Evolutionary conservation across 2,329 filamentous ascomycete species (phyloP).

Genomic region (Colletotrichum aenigma): DNA sequence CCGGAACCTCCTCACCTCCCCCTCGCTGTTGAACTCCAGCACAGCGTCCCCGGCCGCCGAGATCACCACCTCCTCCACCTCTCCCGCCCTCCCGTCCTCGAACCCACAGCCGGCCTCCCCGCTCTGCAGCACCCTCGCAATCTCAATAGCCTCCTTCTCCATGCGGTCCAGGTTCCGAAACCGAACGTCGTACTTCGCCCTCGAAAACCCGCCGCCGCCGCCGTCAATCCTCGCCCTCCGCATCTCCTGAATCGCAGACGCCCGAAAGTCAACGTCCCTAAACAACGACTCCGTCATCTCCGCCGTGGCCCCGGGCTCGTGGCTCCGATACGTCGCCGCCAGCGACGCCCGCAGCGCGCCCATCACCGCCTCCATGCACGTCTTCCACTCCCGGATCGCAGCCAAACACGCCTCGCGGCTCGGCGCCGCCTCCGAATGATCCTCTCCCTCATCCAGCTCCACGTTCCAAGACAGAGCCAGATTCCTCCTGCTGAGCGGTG

Average conservation of each 20-base stretch:
- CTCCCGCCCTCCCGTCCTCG: constrained; percentile 38
- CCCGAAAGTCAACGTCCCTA: constrained; percentile 43
- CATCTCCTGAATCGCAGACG: constrained; percentile 48
- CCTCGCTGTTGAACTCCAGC: constrained; percentile 54
- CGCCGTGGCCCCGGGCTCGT: constrained; percentile 46
- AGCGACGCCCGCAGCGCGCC: constrained; percentile 46
- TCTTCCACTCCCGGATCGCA: constrained; percentile 49
- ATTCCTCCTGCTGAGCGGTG: background rate
- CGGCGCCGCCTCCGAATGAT: constrained; percentile 19
- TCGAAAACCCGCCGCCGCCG: constrained; percentile 46
- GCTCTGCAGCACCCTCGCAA: constrained; percentile 43
- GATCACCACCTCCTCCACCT: constrained; percentile 46
- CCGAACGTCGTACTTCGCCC: constrained; percentile 46
- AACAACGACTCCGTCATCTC: constrained; percentile 49
- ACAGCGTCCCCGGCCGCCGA: constrained; percentile 51
- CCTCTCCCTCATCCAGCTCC: background rate
- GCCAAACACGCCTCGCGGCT: constrained; percentile 33
- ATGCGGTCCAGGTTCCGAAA: constrained; percentile 52
- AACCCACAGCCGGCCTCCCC: constrained; percentile 36
- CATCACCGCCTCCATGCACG: constrained; percentile 43
- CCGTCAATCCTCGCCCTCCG: constrained; percentile 47
- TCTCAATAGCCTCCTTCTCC: constrained; percentile 43
- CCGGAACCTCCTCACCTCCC: constrained; percentile 48
- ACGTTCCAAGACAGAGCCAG: background rate
- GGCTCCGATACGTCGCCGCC: constrained; percentile 47